Conservation (phyloP, 2,329 filamentous ascomycete genomes). For the Macrophomina phaseolina region DNA sequence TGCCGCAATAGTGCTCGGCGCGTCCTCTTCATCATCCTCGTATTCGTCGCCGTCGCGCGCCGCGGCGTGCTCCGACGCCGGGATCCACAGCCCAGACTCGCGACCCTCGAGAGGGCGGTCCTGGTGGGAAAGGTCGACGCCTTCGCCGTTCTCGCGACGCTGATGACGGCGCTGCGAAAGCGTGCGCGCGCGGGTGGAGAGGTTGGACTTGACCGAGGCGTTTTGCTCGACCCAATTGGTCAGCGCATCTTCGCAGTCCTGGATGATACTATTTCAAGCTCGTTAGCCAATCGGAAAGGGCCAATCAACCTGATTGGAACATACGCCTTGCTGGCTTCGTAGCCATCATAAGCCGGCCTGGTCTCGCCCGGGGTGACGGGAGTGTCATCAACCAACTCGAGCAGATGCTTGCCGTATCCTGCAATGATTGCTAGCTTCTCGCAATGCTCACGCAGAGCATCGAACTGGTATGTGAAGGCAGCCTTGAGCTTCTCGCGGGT, state of each 20-base stretch:
- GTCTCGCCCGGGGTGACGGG: slow-evolving; percentile 98
- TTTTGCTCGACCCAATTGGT: slow-evolving; percentile 96
- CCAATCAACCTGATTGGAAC: slow-evolving; percentile 31
- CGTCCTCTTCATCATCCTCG: slow-evolving; percentile 62
- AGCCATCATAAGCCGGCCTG: slow-evolving; percentile 92
- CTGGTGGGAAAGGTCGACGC: slow-evolving; percentile 81
- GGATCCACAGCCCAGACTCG: slow-evolving; percentile 81
- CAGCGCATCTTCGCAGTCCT: slow-evolving; percentile 96
- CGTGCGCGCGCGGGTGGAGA: slow-evolving; percentile 85
- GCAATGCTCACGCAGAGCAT: slow-evolving; percentile 94
- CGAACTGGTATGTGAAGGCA: slow-evolving; percentile 97
- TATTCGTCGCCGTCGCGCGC: slow-evolving; percentile 69
- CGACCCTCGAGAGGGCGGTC: slow-evolving; percentile 76
- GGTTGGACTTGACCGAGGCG: slow-evolving; percentile 83
- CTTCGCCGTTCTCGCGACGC: slow-evolving; percentile 68
- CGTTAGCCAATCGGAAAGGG: slow-evolving; percentile 31
- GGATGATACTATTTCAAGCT: slow-evolving; percentile 74
- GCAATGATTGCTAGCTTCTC: slow-evolving; percentile 99
- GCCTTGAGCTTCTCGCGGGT: slow-evolving; percentile 99
- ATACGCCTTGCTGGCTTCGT: slow-evolving; percentile 91
- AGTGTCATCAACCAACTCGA: slow-evolving; percentile 94
- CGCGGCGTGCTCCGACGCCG: slow-evolving; percentile 69
- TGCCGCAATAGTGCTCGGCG: slow-evolving; percentile 42
- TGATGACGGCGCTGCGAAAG: slow-evolving; percentile 83
- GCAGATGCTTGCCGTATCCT: slow-evolving; percentile 96